Percentiles rank a stretch among this genome's conserved stretches.
These are phyloP conservation scores for Chaetomium sp. DNA, from an alignment of 2,329 filamentous ascomycete species.

Conservation along the genomic window DNA sequence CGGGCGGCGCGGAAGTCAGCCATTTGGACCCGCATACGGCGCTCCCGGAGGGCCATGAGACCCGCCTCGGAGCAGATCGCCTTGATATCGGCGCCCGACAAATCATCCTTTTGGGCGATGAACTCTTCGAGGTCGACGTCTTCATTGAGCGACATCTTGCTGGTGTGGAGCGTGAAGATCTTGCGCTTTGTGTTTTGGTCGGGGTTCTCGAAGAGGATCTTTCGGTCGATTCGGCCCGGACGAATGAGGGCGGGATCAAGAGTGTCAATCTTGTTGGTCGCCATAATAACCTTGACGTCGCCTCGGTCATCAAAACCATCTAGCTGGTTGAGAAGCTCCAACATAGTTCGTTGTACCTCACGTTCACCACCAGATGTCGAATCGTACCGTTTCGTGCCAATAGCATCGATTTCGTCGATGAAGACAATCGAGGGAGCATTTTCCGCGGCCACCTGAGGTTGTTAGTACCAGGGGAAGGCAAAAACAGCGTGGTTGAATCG, in stretches of 20 bases:
- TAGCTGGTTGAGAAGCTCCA: conserved; percentile 95
- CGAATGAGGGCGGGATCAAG: conserved; percentile 93
- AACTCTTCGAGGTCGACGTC: conserved; percentile 99
- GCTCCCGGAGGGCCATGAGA: conserved; percentile 85
- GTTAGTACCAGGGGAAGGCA: conserved; percentile 19
- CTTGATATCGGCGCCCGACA: conserved; percentile 96
- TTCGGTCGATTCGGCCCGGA: conserved; percentile 95
- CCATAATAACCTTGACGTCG: conserved; percentile 99
- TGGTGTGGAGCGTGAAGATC: conserved; percentile 97
- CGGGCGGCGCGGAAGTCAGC: conserved; percentile 89
- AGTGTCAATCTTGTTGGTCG: conserved; percentile 99
- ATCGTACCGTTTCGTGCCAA: conserved; percentile 97
- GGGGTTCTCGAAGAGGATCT: conserved; percentile 70
- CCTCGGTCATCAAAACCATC: conserved; percentile 98
- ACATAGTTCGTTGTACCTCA: conserved; percentile 96
- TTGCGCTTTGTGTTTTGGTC: conserved; percentile 90
- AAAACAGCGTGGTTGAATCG: background rate
- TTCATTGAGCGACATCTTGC: conserved; percentile 93
- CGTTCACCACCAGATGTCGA: conserved; percentile 94
- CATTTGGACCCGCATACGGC: conserved; percentile 98
- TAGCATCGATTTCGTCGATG: conserved; percentile 98
- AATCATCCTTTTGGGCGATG: conserved; percentile 95
- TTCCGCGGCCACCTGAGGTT: conserved; percentile 72
- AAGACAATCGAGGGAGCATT: conserved; percentile 97
- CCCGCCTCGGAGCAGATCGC: conserved; percentile 97